Base-by-base conservation (phyloP, 2,329 filamentous ascomycete genomes). In the Neoarthrinium moseri region DNA sequence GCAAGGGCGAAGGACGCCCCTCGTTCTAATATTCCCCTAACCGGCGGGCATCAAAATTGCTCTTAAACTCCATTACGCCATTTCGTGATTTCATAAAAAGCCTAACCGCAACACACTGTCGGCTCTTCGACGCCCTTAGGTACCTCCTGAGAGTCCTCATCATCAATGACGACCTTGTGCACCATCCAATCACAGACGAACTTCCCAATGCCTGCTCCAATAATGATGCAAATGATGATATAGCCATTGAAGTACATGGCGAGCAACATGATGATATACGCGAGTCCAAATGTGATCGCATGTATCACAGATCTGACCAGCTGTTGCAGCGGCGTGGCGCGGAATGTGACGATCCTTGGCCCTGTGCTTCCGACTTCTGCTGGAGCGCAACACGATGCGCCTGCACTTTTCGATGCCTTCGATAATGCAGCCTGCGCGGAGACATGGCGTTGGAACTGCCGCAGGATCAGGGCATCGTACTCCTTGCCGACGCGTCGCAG, bases 181-280 rank as follows among this genome's bases (percentile, higher is more conserved):
- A 70, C 70, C 57, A 77, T 61, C 75, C 75, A 79, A 57, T 78
- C 74, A 53, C 71, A 77, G n/a, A 77, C 51, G 54, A 78, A 78
- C 61, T 78, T 78, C 48, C 75, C 75, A 35, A 78, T 51, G 6
- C 72, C 70, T 8, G 72, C 72, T 4, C 75, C 75, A 33, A 78
- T 57, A 22, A 73, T 57, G 39, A 72, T 72, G 41, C 62, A 66
- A 45, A 72, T 66, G 46, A 73, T 70, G 45, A 72, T 61, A 46
- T 70, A 73, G 22, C 70, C 70, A 33, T 73, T 73, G 49, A 70
- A 73, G 33, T 67, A 69, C 70, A 73, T 73, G 40, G 68, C 70
- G 35, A 72, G 56, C 50, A 73, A 48, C 70, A 73, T 73, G 45
- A 73, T 50, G 12, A 73, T 63, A 43, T 73, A 73, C 2, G 69